These are phyloP conservation scores for Coniochaeta hoffmannii DNA, from an alignment of 2,329 filamentous ascomycete genomes.

Conservation along the genomic window DNA sequence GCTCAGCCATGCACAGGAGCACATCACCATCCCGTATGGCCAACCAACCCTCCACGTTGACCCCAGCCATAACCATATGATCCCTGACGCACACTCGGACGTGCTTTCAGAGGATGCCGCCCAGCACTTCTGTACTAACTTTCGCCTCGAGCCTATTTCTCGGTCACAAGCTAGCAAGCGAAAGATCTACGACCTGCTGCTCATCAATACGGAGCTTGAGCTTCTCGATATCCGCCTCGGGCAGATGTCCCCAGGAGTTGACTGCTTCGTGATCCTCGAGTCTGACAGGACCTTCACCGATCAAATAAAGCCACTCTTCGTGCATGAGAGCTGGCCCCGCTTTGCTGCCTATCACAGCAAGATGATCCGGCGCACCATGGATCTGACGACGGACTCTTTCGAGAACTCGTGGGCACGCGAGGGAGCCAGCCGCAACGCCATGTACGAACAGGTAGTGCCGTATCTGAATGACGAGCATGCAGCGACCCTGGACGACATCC, in stretches of 20 bases:
- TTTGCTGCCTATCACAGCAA: slow-evolving; percentile 27
- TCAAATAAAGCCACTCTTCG: slow-evolving; percentile 25
- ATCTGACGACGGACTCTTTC: slow-evolving; percentile 18
- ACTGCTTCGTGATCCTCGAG: slow-evolving; percentile 37
- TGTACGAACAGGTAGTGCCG: slow-evolving; percentile 27
- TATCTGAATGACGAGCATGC: slow-evolving; percentile 22
- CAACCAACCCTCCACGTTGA: no score
- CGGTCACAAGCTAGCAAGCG: no score
- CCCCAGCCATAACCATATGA: no score
- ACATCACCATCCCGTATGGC: no score
- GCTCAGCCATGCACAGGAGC: no score
- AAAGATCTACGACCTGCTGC: no score
- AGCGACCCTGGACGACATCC: slow-evolving; percentile 27
- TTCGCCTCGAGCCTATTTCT: no score
- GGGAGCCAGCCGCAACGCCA: slow-evolving; percentile 28
- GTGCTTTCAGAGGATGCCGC: no score
- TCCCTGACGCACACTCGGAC: no score
- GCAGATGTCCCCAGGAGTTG: slow-evolving; percentile 25
- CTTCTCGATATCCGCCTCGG: neutral
- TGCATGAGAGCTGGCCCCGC: slow-evolving; percentile 25
- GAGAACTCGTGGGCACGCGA: slow-evolving; percentile 26
- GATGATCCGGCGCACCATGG: slow-evolving; percentile 30
- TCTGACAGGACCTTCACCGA: slow-evolving; percentile 28
- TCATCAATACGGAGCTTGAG: no score
- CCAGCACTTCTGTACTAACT: no score